Evolutionary conservation across 1,139 yeast genomes (phyloP), one percentile per base, ranked within the genome.

Genomic region (Meyerozyma sp.): DNA sequence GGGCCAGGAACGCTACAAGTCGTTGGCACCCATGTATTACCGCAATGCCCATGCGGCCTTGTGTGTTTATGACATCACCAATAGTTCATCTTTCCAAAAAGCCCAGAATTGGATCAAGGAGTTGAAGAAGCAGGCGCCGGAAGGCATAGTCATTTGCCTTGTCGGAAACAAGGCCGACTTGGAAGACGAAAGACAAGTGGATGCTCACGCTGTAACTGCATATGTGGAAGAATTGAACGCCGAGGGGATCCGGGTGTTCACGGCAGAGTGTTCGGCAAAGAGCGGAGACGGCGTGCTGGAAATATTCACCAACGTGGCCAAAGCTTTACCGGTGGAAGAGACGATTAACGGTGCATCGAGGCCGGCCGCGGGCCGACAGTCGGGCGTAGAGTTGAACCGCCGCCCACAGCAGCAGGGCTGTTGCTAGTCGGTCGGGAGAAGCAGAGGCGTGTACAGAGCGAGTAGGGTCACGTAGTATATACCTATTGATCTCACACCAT

Each of bases 21-120:
- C 75, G 9, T 59, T 73, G 36, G 73, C 77, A 1, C 79, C 79
- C 5, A 73, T 73, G 79, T 73, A 73, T 55, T 73, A 73, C 52
- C 52, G 79, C 29, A 70, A 71, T 48, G 73, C 76, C 36, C 64
- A 62, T 42, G 65, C 66, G n/a, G 77, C 77, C 1, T 48, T 56
- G 28, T 54, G 58, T 32, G 57, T 54, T 26, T 54, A 53, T 40
- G 59, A 56, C 36, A 82, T 64, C 69, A 81, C 61, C 32, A 49
- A 63, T 9, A 56, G 51, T 75, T 73, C 89, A 2, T 90, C 97
- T 5, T 76, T 93, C 54, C 81, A 77, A 41, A 84, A 93, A 58
- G 98, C 98, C 1, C 91, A 90, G 61, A 85, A 89, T 42, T 94
- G 99, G 99, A 89, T 93, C 44, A 86, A 86, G 58, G 98, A 94